Evolutionary conservation across 2,329 filamentous ascomycete genomes (phyloP).

Genomic region (Curvularia spicifera): DNA sequence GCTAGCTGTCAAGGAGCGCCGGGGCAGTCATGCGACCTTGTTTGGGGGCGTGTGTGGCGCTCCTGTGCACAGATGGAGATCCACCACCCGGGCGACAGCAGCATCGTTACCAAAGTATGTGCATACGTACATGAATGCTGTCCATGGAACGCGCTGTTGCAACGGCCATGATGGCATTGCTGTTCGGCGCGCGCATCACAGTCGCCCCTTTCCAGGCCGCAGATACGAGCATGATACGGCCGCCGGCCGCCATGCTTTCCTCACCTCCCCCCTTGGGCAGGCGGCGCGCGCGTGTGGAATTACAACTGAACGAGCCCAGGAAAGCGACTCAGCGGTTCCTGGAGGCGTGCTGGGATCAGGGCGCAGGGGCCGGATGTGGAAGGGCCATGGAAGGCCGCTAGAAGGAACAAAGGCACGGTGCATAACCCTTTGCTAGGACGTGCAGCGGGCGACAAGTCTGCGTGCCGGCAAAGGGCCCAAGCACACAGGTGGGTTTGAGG

Average conservation of each 20-base stretch:
- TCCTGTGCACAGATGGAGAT: constrained; percentile 35
- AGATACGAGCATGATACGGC: neutral
- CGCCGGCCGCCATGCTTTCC: neutral
- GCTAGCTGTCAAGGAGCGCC: constrained; percentile 35
- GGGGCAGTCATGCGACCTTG: constrained; percentile 41
- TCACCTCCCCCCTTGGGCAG: neutral
- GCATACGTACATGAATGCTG: neutral
- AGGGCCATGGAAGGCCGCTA: constrained; percentile 36
- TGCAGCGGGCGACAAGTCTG: constrained; percentile 30
- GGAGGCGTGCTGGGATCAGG: constrained; percentile 16
- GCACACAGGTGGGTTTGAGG: constrained; percentile 25
- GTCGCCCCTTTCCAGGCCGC: neutral
- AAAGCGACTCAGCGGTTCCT: constrained; percentile 24
- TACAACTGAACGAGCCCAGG: constrained; percentile 6
- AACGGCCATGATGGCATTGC: neutral
- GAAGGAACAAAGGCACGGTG: constrained; percentile 31
- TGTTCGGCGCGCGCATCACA: neutral
- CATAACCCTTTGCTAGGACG: constrained; percentile 27
- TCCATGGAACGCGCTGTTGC: neutral
- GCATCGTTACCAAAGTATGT: neutral
- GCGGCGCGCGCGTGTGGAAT: constrained; percentile 4
- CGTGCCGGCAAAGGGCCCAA: constrained; percentile 27
- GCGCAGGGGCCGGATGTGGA: constrained; percentile 27
- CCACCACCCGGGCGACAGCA: constrained; percentile 26
- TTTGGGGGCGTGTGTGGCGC: constrained; percentile 45